Base-by-base conservation (phyloP, 352 stramenopile genomes). In the Lagenidium giganteum region DNA sequence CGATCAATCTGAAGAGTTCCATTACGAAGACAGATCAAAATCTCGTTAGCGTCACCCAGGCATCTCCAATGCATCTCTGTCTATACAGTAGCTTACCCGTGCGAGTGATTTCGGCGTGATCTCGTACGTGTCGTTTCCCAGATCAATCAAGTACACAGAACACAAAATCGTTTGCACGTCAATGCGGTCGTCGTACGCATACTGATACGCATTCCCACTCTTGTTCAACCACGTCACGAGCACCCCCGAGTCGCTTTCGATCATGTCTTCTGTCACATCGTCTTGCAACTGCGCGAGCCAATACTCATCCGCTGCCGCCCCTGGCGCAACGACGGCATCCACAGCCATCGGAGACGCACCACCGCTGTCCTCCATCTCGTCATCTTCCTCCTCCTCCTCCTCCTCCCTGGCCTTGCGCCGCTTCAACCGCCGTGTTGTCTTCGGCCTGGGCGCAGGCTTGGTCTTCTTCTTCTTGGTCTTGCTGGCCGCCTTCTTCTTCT, bases 241-340 rank as follows among this genome's bases (percentile, higher is more conserved):
- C 26, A 91, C 76, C 16, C 42, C 42, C 0, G 57, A 65, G 34
- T 80, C 69, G 16, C 56, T 44, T 5, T 64, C 56, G 12, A 88
- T 44, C 79, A 91, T 91, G 39, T 78, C 62, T 41, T 81, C 66
- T 18, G 75, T 87, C 42, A 87, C 74, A 49, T 91, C 79, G 55
- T 88, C 79, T 31, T 67, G 67, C 47, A 91, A 54, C 54, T 87
- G 59, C 0, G 74, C 79, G 26, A 91, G 46, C 70, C 71, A 91
- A 35, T 87, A 91, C 46, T 61, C 47, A 27, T 83, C 64, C 8
- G 12, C 18, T 6, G 37, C 17, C 16, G 21, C 25, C 16, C 30
- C 28, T 18, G 35, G 43, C 9, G 18, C 23, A 49, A 2, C 23
- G n/a, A 12, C 14, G 12, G 20, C 26, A 13, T 30, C 27, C 11